Conservation (phyloP, 2,329 filamentous ascomycete species). For the Paecilomyces variotii region DNA sequence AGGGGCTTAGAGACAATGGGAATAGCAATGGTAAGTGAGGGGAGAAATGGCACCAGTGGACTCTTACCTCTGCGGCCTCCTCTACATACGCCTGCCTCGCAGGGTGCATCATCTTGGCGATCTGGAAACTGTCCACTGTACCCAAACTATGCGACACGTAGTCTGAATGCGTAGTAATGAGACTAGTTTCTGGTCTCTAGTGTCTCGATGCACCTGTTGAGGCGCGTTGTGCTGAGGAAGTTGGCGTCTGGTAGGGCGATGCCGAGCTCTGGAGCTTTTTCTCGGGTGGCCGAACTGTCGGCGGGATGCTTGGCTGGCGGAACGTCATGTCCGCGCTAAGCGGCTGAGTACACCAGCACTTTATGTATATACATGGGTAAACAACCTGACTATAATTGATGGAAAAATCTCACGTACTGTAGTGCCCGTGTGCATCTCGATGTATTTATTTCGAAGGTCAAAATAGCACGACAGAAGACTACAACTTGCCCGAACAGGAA, state of each 20-base stretch:
- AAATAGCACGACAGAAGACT: background rate
- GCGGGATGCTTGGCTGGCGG: background rate
- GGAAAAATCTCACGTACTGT: too few species aligned
- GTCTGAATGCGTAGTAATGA: background rate
- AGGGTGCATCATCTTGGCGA: constrained; percentile 61
- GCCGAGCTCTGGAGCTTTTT: background rate
- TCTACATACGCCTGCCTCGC: constrained; percentile 90
- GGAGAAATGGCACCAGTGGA: background rate
- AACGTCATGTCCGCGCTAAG: background rate
- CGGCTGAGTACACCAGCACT: too few species aligned
- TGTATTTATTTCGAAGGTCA: too few species aligned
- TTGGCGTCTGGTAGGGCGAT: background rate
- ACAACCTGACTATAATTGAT: too few species aligned
- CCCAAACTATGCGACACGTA: background rate
- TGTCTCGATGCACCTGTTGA: background rate
- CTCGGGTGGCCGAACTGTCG: background rate
- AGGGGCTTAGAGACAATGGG: constrained; percentile 8
- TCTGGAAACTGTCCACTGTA: background rate
- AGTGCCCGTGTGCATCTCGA: too few species aligned
- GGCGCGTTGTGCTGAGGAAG: background rate
- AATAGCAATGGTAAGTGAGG: constrained; percentile 22
- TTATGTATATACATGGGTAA: too few species aligned
- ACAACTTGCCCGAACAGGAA: background rate
- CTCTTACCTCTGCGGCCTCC: constrained; percentile 59
- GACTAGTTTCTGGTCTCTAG: background rate